Conservation (phyloP, 257 asterid species). For the Cordia subcordata region DNA sequence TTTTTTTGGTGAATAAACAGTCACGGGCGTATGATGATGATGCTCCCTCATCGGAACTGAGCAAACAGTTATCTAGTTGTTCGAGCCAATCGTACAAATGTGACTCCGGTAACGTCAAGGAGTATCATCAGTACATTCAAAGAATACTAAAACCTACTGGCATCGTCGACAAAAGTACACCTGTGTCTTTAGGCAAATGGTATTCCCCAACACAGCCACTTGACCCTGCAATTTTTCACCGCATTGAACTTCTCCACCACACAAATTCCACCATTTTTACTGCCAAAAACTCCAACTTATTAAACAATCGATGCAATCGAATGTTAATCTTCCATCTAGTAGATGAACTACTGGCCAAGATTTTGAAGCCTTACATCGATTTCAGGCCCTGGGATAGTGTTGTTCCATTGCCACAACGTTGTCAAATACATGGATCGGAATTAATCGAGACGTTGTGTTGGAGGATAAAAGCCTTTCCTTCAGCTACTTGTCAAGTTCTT, state of each 20-base stretch:
- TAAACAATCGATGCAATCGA: conserved; percentile 46
- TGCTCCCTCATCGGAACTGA: conserved; percentile 50
- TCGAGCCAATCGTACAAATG: conserved; percentile 55
- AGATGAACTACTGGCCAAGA: conserved; percentile 52
- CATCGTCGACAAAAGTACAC: conserved; percentile 25
- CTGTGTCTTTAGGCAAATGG: conserved; percentile 47
- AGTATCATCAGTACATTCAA: conserved; percentile 41
- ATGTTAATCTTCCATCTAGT: conserved; percentile 67
- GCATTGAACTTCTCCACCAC: conserved; percentile 63
- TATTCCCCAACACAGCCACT: conserved; percentile 58
- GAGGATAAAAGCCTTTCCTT: conserved; percentile 40
- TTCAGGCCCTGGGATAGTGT: conserved; percentile 11
- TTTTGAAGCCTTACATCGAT: conserved; percentile 28
- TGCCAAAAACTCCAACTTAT: conserved; percentile 8
- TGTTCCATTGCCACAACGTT: background rate
- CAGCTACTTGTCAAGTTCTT: conserved; percentile 51
- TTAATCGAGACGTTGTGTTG: conserved; percentile 38
- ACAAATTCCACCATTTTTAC: conserved; percentile 6
- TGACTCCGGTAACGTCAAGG: conserved; percentile 27
- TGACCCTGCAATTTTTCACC: conserved; percentile 74
- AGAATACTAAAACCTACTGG: conserved; percentile 67
- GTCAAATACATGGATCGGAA: conserved; percentile 10
- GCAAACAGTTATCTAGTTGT: conserved; percentile 60
- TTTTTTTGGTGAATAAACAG: conserved; percentile 14
- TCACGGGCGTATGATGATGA: conserved; percentile 33